A percentile compares a stretch with the other conserved stretches of the same genome.
These are phyloP conservation scores for Favolaschia claudopus DNA, from an alignment of 768 basidiomycete genomes.

Conservation along the genomic window DNA sequence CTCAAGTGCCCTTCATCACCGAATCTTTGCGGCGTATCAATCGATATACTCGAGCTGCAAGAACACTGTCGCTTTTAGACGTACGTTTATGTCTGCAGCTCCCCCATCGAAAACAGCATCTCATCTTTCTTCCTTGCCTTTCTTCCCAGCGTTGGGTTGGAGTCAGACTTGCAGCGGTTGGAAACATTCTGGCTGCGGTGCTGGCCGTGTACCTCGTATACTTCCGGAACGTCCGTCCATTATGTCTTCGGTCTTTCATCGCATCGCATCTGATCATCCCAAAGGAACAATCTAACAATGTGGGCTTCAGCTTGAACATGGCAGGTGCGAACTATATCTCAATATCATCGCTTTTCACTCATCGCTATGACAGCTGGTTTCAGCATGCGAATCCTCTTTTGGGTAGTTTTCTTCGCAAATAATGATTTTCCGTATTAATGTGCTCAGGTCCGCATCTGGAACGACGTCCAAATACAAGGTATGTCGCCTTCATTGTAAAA, in stretches of 20 bases:
- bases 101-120: not conserved
- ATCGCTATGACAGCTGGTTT: slow-evolving; percentile 44
- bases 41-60: slow-evolving; percentile 42
- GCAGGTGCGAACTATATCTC: slow-evolving; percentile 31
- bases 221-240: slow-evolving; percentile 34
- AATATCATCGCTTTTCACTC: not conserved
- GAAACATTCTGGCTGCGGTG: slow-evolving; percentile 49
- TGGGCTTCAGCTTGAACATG: slow-evolving; percentile 52
- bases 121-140: too few species aligned
- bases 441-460: slow-evolving; percentile 32
- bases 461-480: slow-evolving; percentile 40
- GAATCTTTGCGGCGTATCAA: slow-evolving; percentile 50
- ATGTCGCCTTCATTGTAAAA: slow-evolving; percentile 19
- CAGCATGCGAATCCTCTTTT: slow-evolving; percentile 52
- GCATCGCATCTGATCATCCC: slow-evolving; percentile 42
- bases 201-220: slow-evolving; percentile 40
- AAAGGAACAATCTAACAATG: slow-evolving; percentile 39
- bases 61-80: slow-evolving; percentile 48
- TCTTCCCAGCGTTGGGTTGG: slow-evolving; percentile 31
- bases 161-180: slow-evolving; percentile 54
- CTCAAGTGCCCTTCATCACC: slow-evolving; percentile 45
- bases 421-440: not conserved
- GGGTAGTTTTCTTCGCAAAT: slow-evolving; percentile 4
- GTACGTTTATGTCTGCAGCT: slow-evolving; percentile 26
- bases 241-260: slow-evolving; percentile 36